These are phyloP conservation scores for Acacia crassicarpa DNA, from an alignment of 306 rosid species.

Conservation along the genomic window DNA sequence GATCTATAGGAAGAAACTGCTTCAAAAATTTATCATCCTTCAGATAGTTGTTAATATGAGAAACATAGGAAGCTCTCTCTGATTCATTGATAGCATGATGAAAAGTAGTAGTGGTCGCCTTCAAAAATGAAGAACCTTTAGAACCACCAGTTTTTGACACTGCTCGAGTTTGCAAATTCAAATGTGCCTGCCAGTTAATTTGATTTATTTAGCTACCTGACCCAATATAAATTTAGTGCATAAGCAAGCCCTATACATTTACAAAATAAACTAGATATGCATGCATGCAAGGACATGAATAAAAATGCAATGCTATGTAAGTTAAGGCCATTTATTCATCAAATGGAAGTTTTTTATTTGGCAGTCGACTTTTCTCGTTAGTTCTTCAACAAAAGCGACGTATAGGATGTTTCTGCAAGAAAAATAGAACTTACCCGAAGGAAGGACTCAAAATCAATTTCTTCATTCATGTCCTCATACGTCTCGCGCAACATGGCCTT, in stretches of 20 bases:
- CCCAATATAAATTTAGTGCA: constrained; percentile 24
- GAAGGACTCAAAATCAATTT: constrained; percentile 84
- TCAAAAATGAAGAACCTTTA: constrained; percentile 77
- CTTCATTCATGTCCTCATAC: constrained; percentile 50
- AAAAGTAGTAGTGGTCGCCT: constrained; percentile 87
- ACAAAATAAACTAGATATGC: constrained; percentile 14
- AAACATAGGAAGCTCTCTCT: constrained; percentile 93
- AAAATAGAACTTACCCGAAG: constrained; percentile 62
- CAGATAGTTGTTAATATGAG: constrained; percentile 80
- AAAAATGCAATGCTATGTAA: constrained; percentile 7
- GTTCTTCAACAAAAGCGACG: not conserved
- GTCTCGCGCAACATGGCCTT: constrained; percentile 55
- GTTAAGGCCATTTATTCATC: constrained; percentile 12
- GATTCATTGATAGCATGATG: constrained; percentile 89
- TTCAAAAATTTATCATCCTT: constrained; percentile 79
- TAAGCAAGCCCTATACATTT: not conserved
- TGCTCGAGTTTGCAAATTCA: constrained; percentile 68
- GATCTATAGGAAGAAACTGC: constrained; percentile 89
- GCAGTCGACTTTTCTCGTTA: not conserved
- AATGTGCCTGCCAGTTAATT: constrained; percentile 64
- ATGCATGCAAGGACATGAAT: not conserved
- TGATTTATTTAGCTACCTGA: constrained; percentile 25
- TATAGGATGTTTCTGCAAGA: not conserved
- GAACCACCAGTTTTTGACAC: constrained; percentile 62
- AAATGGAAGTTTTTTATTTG: not conserved